These are phyloP conservation scores for Closterium sp. DNA, from an alignment of 139 green algal genomes.

Conservation along the genomic window DNA sequence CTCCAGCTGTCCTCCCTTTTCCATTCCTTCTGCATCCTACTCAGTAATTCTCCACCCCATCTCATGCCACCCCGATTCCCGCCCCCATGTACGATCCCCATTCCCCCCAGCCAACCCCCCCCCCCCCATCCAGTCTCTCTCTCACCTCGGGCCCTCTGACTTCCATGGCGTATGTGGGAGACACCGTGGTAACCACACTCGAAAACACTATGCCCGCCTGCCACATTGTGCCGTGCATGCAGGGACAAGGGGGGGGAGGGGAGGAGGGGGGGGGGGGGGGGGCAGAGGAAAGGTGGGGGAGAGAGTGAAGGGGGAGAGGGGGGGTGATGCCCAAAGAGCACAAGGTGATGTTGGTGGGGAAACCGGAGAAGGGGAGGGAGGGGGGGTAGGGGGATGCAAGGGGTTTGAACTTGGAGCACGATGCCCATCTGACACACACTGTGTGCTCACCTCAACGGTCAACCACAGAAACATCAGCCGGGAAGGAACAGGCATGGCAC, in stretches of 20 bases:
- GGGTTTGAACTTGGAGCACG: too few species aligned
- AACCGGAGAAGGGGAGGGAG: neutral
- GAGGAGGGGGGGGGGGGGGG: too few species aligned
- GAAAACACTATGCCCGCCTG: slow-evolving; percentile 51
- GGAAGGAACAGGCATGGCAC: too few species aligned
- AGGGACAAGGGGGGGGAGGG: neutral
- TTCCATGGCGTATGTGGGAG: slow-evolving; percentile 58
- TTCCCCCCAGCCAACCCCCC: too few species aligned
- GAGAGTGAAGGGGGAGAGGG: neutral
- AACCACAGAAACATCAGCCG: too few species aligned
- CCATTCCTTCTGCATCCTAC: too few species aligned
- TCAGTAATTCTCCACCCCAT: too few species aligned
- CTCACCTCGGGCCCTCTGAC: slow-evolving; percentile 42
- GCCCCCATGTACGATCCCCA: neutral
- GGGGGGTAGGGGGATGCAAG: neutral
- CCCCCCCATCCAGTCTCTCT: neutral
- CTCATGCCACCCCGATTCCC: too few species aligned
- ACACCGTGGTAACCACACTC: slow-evolving; percentile 73
- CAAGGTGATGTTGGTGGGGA: neutral
- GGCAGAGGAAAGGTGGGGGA: too few species aligned
- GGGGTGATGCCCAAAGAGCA: neutral
- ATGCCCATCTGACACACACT: too few species aligned
- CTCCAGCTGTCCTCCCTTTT: too few species aligned
- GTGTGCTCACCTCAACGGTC: too few species aligned
- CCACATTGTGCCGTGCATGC: neutral